Conservation (phyloP, 2,329 filamentous ascomycete genomes). For the Trichoderma atroviride region DNA sequence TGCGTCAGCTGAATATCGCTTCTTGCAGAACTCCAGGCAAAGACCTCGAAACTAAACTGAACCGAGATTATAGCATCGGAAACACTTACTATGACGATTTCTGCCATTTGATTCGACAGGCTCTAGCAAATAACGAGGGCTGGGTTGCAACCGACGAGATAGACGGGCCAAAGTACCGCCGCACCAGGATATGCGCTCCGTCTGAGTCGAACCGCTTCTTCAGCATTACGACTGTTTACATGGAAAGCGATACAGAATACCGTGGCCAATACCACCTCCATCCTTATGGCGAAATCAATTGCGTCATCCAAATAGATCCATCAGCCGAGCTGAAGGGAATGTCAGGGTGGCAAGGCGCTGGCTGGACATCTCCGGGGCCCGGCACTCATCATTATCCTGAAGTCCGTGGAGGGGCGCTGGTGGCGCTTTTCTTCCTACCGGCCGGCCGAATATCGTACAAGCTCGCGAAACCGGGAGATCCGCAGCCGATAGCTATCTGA, state of each 20-base stretch:
- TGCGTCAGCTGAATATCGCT: neutral
- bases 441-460: constrained; percentile 57
- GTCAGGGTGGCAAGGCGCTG: constrained; percentile 58
- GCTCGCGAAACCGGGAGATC: constrained; percentile 41
- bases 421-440: constrained; percentile 59
- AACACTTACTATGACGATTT: constrained; percentile 48
- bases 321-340: constrained; percentile 56
- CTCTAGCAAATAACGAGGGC: constrained; percentile 43
- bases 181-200: constrained; percentile 51
- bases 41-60: constrained; percentile 48
- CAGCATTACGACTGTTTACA: constrained; percentile 61
- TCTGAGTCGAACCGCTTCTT: constrained; percentile 52
- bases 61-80: constrained; percentile 48
- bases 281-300: constrained; percentile 60
- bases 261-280: constrained; percentile 57
- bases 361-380: constrained; percentile 57
- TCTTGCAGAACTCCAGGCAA: constrained; percentile 47
- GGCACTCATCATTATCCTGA: constrained; percentile 62
- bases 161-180: constrained; percentile 50
- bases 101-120: constrained; percentile 42
- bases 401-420: constrained; percentile 51
- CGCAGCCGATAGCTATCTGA: constrained; percentile 40
- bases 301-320: constrained; percentile 54
- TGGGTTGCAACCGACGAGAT: constrained; percentile 50
- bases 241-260: constrained; percentile 54